Evolutionary conservation across 345 rosid species (phyloP).

Genomic region (Melaleuca alternifolia): DNA sequence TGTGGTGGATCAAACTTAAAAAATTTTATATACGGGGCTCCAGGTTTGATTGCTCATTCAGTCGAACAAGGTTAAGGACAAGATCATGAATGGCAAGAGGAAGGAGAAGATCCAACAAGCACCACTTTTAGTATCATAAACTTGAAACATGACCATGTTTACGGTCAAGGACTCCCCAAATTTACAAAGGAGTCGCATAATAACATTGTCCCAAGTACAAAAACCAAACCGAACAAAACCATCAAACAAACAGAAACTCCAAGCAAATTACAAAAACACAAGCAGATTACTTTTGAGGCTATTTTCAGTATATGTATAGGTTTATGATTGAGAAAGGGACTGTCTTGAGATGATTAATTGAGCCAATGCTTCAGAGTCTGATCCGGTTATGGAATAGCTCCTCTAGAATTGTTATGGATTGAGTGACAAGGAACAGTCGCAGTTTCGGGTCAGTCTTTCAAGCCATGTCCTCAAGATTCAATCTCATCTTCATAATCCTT

Average conservation of each 20-base stretch:
- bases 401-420: background rate
- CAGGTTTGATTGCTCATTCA: background rate
- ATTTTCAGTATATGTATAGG: background rate
- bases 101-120: background rate
- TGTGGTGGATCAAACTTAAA: background rate
- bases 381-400: background rate
- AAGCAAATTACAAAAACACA: background rate
- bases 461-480: conserved; percentile 1
- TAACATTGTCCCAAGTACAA: background rate
- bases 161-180: background rate
- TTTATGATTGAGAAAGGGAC: background rate
- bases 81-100: background rate
- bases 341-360: background rate
- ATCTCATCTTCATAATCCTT: conserved; percentile 35
- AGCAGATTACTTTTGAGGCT: background rate
- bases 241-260: background rate
- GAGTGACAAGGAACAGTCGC: background rate
- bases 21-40: background rate
- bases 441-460: background rate
- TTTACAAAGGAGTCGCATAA: background rate
- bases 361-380: background rate
- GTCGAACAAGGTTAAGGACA: background rate
- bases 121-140: background rate
- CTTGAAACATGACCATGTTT: background rate
- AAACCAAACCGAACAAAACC: background rate